A percentile compares a stretch with the other conserved stretches of the same genome.
Evolutionary conservation across 2,329 filamentous ascomycete genomes (phyloP).

Genomic region (Sclerotinia spermophila): DNA sequence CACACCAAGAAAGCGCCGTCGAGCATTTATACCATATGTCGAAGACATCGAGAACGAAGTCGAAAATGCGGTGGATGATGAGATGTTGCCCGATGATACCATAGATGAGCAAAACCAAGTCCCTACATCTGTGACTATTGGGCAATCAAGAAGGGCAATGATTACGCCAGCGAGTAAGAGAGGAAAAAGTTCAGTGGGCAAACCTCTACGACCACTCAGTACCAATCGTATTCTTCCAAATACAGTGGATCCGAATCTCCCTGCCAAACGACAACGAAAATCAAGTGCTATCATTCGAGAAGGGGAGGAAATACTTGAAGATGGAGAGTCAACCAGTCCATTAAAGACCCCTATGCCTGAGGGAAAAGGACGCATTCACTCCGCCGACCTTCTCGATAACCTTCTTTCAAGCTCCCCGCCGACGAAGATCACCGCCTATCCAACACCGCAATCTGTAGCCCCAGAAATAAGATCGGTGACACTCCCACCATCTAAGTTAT

Average conservation of each 20-base stretch:
- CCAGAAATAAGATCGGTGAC: conserved; percentile 1
- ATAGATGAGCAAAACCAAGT: neutral
- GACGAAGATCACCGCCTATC: neutral
- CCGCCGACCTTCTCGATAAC: conserved; percentile 16
- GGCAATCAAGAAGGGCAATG: neutral
- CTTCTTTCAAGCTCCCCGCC: conserved; percentile 22
- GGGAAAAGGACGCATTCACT: neutral
- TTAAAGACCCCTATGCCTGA: neutral
- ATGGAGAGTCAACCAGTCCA: conserved; percentile 22
- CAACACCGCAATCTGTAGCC: neutral
- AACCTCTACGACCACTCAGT: conserved; percentile 30
- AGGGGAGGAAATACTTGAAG: conserved; percentile 29
- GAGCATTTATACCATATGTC: neutral
- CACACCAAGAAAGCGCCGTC: conserved; percentile 37
- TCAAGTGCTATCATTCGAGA: conserved; percentile 20
- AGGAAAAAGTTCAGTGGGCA: conserved; percentile 6
- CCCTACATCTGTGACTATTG: neutral
- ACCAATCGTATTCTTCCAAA: conserved; percentile 32
- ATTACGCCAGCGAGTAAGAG: conserved; percentile 18
- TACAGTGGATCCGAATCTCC: conserved; percentile 22
- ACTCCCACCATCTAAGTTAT: neutral
- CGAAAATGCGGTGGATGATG: neutral
- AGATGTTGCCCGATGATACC: conserved; percentile 10
- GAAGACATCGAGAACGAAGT: neutral
- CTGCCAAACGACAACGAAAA: conserved; percentile 25